Base-by-base conservation (phyloP, 441 rosid species). In the Adansonia madagascariensis region DNA sequence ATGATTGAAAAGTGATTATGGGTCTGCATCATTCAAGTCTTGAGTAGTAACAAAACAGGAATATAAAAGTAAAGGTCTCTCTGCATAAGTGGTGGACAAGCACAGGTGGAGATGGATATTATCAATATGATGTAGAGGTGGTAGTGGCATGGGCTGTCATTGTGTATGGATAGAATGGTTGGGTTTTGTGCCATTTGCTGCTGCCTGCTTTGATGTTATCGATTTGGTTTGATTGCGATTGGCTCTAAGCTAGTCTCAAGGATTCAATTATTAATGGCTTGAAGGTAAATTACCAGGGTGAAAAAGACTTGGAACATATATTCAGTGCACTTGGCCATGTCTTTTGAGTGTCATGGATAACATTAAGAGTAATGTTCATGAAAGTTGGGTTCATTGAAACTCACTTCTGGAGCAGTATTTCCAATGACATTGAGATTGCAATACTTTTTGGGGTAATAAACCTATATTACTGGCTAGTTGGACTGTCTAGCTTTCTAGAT, bases 21-120 rank as follows among this genome's bases (percentile, higher is more conserved):
- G 4, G 17, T 41, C 39, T 35, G 52, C 31, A 56, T 39, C 65
- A 72, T 11, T 56, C 50, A 72, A 35, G 47, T 72, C 50, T 17
- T 41, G 63, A 72, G 75, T 52, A 52, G 56, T 50, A 7, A 24
- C n/a, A 43, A 15, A 52, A 52, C 47, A 0, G 56, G n/a, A 44
- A 12, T 20, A 12, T 12, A 11, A 2, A 67, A 67, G 55, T 20
- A 5, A 5, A 46, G 35, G 39, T 68, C 4, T 20, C 72, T 46
- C 72, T 4, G 74, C 27, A 52, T 31, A 71, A 53, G n/a, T 31
- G 74, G 56, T 68, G 56, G 56, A 12, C 56, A 20, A 68, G 15
- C 41, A 47, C 57, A 68, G 47, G 57, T 22, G 73, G 72, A 20
- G 73, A 69, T 49, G 57, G 22, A n/a, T 39, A 11, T 60, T 60